These are phyloP conservation scores for Aspergillus oerlinghausenensis DNA, from an alignment of 2,329 filamentous ascomycete genomes.

Conservation along the genomic window DNA sequence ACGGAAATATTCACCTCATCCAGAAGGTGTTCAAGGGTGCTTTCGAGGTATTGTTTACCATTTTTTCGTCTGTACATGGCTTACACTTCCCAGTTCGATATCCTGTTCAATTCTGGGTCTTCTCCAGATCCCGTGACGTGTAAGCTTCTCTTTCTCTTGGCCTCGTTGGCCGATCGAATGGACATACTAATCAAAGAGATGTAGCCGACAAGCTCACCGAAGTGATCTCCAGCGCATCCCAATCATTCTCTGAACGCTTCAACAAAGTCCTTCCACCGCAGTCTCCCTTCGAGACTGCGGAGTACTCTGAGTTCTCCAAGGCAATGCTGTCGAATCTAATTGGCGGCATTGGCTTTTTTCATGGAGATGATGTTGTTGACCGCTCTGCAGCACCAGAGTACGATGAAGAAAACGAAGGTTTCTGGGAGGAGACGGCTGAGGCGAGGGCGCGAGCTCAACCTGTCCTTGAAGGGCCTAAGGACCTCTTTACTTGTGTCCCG, in stretches of 20 bases:
- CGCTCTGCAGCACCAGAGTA: slow-evolving; percentile 89
- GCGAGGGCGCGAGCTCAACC: slow-evolving; percentile 67
- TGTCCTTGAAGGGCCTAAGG: slow-evolving; percentile 71
- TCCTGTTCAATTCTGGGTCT: slow-evolving; percentile 80
- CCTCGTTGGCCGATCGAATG: neutral
- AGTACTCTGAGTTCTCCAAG: slow-evolving; percentile 75
- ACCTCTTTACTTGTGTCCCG: slow-evolving; percentile 86
- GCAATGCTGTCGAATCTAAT: slow-evolving; percentile 92
- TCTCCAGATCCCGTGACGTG: slow-evolving; percentile 51
- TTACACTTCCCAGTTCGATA: slow-evolving; percentile 62
- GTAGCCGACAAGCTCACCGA: slow-evolving; percentile 61
- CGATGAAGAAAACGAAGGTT: slow-evolving; percentile 89
- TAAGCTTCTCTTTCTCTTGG: slow-evolving; percentile 25
- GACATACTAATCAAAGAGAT: slow-evolving; percentile 6
- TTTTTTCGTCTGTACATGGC: neutral
- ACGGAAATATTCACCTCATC: slow-evolving; percentile 78
- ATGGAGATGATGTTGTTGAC: slow-evolving; percentile 83
- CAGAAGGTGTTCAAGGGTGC: slow-evolving; percentile 87
- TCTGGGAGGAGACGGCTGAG: slow-evolving; percentile 87
- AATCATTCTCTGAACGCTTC: slow-evolving; percentile 72
- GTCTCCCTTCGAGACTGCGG: slow-evolving; percentile 67
- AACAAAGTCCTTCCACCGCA: slow-evolving; percentile 66
- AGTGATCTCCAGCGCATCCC: slow-evolving; percentile 62
- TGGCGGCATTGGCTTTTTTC: slow-evolving; percentile 92
- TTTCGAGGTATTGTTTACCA: slow-evolving; percentile 57